Conservation (phyloP, 176 grass and related monocot species). For the Musa acuminata region DNA sequence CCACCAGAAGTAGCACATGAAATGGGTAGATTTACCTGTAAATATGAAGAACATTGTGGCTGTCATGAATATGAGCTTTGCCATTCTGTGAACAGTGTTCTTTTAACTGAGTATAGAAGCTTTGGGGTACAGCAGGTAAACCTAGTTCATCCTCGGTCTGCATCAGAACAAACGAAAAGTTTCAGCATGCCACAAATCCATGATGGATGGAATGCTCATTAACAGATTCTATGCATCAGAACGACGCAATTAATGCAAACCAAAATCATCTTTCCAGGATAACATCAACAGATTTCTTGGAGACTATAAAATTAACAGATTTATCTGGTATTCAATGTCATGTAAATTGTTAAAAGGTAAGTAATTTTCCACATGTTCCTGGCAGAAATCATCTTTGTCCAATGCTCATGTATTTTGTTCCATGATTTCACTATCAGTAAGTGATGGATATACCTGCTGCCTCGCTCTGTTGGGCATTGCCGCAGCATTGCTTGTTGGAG, state of each 20-base stretch:
- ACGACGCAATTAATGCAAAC: not conserved
- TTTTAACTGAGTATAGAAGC: conserved; percentile 61
- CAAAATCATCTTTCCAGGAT: not conserved
- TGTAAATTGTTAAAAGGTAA: not conserved
- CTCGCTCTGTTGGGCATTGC: conserved; percentile 21
- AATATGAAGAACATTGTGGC: not conserved
- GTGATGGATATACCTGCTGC: conserved; percentile 28
- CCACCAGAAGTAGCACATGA: not conserved
- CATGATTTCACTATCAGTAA: not conserved
- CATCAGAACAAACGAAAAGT: conserved; percentile 16
- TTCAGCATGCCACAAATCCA: not conserved
- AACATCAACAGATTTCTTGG: not conserved
- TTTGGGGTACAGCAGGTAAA: conserved; percentile 53
- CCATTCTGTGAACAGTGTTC: too few species aligned
- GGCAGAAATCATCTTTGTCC: not conserved
- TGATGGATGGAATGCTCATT: not conserved
- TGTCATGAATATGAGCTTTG: too few species aligned
- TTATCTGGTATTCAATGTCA: not conserved
- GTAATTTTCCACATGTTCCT: not conserved
- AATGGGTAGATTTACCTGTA: not conserved
- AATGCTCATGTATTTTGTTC: not conserved
- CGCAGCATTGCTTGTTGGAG: conserved; percentile 47
- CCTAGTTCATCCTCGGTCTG: conserved; percentile 70
- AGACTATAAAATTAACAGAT: not conserved
- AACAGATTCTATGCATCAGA: not conserved